Evolutionary conservation across 2,329 filamentous ascomycete species (phyloP), one percentile per base, ranked within the genome.

Genomic region (Pseudogymnoascus sp.): DNA sequence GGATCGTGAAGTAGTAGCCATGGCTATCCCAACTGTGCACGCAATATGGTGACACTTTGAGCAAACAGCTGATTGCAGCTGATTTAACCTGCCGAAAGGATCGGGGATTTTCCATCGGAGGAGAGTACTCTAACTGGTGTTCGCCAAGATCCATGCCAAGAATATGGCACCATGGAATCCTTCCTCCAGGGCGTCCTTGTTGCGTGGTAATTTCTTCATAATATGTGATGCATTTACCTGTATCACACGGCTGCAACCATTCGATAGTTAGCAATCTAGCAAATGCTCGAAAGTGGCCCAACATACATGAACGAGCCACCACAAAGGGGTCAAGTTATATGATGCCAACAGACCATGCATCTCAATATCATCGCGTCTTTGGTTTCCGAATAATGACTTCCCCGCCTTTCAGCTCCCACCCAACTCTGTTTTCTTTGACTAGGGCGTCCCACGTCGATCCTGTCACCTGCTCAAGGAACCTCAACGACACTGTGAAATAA

Each of bases 381-480:
- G 77, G 76, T 70, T 81, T 83, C 66, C 89, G 82, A 70, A 97
- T 93, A n/a, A 91, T 78, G 33, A 97, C 86, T 68, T 77, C 88
- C 43, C 82, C 79, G 4, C 82, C 86, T 39, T 90, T 86, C 68
- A 90, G 76, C 69, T 91, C 84, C 94, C 94, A 99, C 0, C 91
- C 91, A 1, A 97, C 88, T 2, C 85, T 85, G 69, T 90, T 85
- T 65, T 82, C 78, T 35, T 82, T 79, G 62, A 75, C 81, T 69
- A 97, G 75, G 58, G 84, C 83, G 9, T 83, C 78, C 91, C 93
- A 99, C n/a, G 75, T 77, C 66, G 82, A 78, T 57, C 84, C 85
- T 4, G 88, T 81, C 62, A 83, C 80, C 70, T 79, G 81, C 74
- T 94, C 89, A 58, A 96, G 75, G 72, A 87, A 90, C 3, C 71